Base-by-base conservation (phyloP, 2,329 filamentous ascomycete species). In the Coleophoma eucalyptorum region DNA sequence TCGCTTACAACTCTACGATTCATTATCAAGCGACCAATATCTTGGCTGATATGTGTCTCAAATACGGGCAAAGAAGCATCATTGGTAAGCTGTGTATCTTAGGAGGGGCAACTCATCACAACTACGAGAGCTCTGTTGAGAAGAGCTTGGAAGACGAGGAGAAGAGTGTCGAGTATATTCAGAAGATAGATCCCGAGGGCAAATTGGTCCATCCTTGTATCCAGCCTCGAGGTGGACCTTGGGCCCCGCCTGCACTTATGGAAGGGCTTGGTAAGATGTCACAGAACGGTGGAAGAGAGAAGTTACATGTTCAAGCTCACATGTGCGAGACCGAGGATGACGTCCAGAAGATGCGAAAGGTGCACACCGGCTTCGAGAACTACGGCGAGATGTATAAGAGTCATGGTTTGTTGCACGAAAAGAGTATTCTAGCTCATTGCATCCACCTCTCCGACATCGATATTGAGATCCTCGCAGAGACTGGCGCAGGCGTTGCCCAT, bases 71-170 rank as follows among this genome's bases (percentile, higher is more conserved):
- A 70, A 79, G 93, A 46, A 93, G 92, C 11, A 87, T 97, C 55
- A 80, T 97, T 42, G 93, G 93, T 34, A 80, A 93, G 40, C 89
- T 94, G 7, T 96, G 90, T 74, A 97, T 97, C 92, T 89, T 96
- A 67, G 78, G 79, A 40, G 62, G 67, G 45, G 65, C 64, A 15
- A 97, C 96, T 92, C 0, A 49, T 45, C 19, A 50, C 43, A 47
- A 47, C 19, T 47, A 38, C 20, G 45, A 70, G 62, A 15, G 5
- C n/a, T 47, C 58, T 1, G 69, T 69, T 1, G 65, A 70, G n/a
- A 67, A 72, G 1, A 82, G 79, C 0, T 60, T 84, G 2, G 44
- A 48, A 0, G 75, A 77, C 40, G 83, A 80, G 0, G 62, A 67
- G 49, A 70, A 70, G 0, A 77, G 78, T 49, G 75, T 85, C 33